These are phyloP conservation scores for Pholiota conissans DNA, from an alignment of 768 basidiomycete species.

Conservation along the genomic window DNA sequence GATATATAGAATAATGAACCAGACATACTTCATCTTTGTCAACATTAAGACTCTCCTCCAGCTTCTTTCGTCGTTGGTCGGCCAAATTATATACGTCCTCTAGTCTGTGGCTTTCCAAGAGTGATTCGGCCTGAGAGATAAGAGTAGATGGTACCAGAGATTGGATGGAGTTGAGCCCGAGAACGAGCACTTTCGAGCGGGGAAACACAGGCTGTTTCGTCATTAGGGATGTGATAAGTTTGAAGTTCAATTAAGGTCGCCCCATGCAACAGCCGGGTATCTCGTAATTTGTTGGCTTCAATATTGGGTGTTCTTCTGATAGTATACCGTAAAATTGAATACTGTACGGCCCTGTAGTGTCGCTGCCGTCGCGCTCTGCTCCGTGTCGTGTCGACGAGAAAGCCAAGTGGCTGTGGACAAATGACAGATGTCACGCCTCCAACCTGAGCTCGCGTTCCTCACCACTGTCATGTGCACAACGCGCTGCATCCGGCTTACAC, in stretches of 20 bases:
- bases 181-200: conserved; percentile 66
- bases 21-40: conserved; percentile 61
- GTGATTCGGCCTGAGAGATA: conserved; percentile 68
- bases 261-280: not conserved
- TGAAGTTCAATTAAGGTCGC: not conserved
- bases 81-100: conserved; percentile 64
- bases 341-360: not conserved
- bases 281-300: too few relatives aligned
- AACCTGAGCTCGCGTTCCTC: not conserved
- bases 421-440: not conserved
- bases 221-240: conserved; percentile 2
- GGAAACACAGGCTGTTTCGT: conserved; percentile 46
- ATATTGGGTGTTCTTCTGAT: too few relatives aligned
- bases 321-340: too few relatives aligned
- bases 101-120: conserved; percentile 63
- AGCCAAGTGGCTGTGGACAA: not conserved
- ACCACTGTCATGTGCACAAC: not conserved
- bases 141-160: conserved; percentile 72
- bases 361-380: not conserved
- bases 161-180: conserved; percentile 58
- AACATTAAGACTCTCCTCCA: conserved; percentile 50
- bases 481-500: too few relatives aligned
- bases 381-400: not conserved
- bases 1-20: not conserved
- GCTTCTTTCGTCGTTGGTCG: conserved; percentile 58